A percentile compares a stretch with the other conserved stretches of the same genome.
Conservation (phyloP, 768 basidiomycete genomes). For the Nidularia pulvinata region DNA sequence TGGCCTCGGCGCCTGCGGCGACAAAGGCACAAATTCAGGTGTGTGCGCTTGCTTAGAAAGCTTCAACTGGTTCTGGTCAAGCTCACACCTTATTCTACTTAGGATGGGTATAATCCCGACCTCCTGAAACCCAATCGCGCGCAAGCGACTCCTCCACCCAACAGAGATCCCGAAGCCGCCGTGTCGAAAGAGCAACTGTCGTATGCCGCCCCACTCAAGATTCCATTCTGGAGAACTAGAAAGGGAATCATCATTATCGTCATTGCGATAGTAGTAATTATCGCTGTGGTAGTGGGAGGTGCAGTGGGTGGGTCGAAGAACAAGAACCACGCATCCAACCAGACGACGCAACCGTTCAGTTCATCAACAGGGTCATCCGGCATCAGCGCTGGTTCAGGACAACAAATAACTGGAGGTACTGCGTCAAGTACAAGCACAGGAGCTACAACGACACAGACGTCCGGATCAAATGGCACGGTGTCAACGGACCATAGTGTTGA, state of each 20-base stretch:
- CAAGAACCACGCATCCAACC: neutral
- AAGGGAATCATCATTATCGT: slow-evolving; percentile 41
- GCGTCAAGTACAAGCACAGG: no score
- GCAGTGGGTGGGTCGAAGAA: slow-evolving; percentile 49
- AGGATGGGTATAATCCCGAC: slow-evolving; percentile 24
- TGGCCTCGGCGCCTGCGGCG: slow-evolving; percentile 39
- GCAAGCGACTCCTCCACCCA: no score
- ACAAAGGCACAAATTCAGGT: slow-evolving; percentile 44
- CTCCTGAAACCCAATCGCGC: slow-evolving; percentile 13
- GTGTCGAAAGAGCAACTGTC: slow-evolving; percentile 6
- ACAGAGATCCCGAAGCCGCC: slow-evolving; percentile 7
- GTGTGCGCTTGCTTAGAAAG: neutral
- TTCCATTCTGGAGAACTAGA: slow-evolving; percentile 42
- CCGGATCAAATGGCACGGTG: no score
- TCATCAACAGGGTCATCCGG: no score
- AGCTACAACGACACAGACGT: no score
- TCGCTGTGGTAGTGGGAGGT: slow-evolving; percentile 49
- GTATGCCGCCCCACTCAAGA: slow-evolving; percentile 22
- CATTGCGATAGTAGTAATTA: slow-evolving; percentile 33
- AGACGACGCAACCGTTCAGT: no score
- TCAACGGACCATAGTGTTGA: no score
- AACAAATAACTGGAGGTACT: no score
- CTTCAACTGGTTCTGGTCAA: neutral
- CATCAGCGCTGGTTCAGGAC: no score
- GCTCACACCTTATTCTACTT: neutral